Conservation (phyloP, 1,284 basidiomycete species). For the Fomitopsis pinicola region DNA sequence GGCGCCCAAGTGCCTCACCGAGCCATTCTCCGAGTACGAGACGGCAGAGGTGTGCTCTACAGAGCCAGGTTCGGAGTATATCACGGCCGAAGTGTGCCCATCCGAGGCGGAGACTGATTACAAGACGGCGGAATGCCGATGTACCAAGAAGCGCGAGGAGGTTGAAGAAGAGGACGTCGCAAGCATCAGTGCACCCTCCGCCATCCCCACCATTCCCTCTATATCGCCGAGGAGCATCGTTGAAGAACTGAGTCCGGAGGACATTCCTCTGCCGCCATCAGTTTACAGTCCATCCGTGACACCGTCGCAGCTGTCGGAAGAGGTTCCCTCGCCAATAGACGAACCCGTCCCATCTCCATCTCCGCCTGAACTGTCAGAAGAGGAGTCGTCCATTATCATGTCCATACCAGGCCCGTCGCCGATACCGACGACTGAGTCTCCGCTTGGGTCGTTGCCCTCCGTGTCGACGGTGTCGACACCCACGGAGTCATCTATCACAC, state of each 20-base stretch:
- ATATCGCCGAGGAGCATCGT: slow-evolving; percentile 11
- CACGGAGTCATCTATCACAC: slow-evolving; percentile 34
- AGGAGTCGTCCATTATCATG: slow-evolving; percentile 6
- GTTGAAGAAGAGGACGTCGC: slow-evolving; percentile 17
- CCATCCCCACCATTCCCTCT: slow-evolving; percentile 26
- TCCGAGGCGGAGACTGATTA: slow-evolving; percentile 36
- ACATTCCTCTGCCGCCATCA: slow-evolving; percentile 35
- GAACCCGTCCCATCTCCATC: slow-evolving; percentile 8
- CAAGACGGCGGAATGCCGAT: slow-evolving; percentile 29
- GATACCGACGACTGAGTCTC: slow-evolving; percentile 19
- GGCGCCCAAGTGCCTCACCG: slow-evolving; percentile 40
- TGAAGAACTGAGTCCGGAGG: slow-evolving; percentile 28
- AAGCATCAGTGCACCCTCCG: slow-evolving; percentile 21
- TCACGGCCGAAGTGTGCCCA: slow-evolving; percentile 46
- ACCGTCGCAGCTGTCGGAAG: slow-evolving; percentile 14
- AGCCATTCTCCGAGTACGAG: slow-evolving; percentile 45
- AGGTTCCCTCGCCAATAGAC: slow-evolving; percentile 7
- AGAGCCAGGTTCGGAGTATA: slow-evolving; percentile 43
- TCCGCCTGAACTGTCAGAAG: slow-evolving; percentile 2
- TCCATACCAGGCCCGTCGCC: slow-evolving; percentile 24
- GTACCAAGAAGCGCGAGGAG: slow-evolving; percentile 13
- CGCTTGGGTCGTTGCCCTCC: slow-evolving; percentile 11
- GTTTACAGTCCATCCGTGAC: slow-evolving; percentile 30
- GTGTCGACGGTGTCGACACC: slow-evolving; percentile 23
- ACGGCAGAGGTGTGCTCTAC: slow-evolving; percentile 50